Percentiles rank a stretch among this genome's conserved stretches.
Evolutionary conservation across 169 alveolate species (phyloP).

Genomic region (Plasmodium blacklocki): DNA sequence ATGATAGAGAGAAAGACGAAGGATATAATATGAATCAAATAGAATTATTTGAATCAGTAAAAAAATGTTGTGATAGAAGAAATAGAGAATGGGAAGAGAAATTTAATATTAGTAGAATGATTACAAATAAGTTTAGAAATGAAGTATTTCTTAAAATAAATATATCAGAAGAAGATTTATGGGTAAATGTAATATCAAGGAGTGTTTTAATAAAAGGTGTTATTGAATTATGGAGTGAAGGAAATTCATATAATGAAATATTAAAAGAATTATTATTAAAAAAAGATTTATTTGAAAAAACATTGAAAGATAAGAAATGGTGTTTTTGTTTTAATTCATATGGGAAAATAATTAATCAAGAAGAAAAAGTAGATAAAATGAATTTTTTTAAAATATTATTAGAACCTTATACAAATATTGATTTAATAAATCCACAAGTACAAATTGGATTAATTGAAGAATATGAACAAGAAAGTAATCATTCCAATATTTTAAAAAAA

Average conservation of each 20-base stretch:
- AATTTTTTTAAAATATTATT: conserved; percentile 37
- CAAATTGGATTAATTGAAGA: conserved; percentile 75
- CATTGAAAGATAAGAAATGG: conserved; percentile 72
- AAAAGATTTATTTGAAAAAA: conserved; percentile 35
- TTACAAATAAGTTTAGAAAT: conserved; percentile 32
- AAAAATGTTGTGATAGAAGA: not conserved
- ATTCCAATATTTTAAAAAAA: conserved; percentile 56
- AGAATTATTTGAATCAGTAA: no score
- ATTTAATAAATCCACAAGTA: conserved; percentile 46
- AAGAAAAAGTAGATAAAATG: conserved; percentile 67
- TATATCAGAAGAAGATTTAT: conserved; percentile 64
- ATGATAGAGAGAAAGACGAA: conserved; percentile 13
- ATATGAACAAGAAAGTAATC: conserved; percentile 29
- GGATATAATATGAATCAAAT: not conserved
- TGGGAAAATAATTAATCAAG: conserved; percentile 75
- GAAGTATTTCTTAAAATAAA: conserved; percentile 73
- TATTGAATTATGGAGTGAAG: conserved; percentile 81
- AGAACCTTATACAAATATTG: conserved; percentile 31
- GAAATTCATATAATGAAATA: conserved; percentile 69
- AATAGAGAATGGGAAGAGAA: conserved; percentile 1
- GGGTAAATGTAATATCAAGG: conserved; percentile 75
- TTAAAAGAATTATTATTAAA: conserved; percentile 34
- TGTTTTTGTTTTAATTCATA: conserved; percentile 70
- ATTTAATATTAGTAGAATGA: not conserved
- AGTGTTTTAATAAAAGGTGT: conserved; percentile 78